Evolutionary conservation across 2,329 filamentous ascomycete genomes (phyloP).

Genomic region (Grosmannia serpens): DNA sequence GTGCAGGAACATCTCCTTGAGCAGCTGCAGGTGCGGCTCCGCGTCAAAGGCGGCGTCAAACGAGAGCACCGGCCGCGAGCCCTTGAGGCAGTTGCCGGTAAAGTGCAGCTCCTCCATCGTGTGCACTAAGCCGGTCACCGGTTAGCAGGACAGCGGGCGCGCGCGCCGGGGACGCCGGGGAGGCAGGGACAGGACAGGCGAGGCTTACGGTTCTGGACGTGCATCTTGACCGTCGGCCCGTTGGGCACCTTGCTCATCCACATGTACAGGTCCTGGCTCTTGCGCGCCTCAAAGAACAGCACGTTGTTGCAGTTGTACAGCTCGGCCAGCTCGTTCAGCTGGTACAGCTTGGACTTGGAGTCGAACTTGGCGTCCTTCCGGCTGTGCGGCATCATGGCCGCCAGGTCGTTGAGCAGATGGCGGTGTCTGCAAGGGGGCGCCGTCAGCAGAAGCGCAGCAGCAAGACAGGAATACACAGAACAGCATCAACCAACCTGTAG

Average conservation of each 20-base stretch:
- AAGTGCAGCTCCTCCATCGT: conserved; percentile 97
- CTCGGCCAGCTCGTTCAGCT: conserved; percentile 63
- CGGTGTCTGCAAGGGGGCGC: conserved; percentile 53
- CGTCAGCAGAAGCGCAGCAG: background rate
- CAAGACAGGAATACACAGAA: background rate
- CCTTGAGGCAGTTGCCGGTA: conserved; percentile 92
- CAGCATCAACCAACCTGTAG: conserved; percentile 47
- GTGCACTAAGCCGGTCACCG: conserved; percentile 51
- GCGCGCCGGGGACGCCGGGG: background rate
- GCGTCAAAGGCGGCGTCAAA: conserved; percentile 83
- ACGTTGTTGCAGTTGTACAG: conserved; percentile 84
- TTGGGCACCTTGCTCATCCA: conserved; percentile 91
- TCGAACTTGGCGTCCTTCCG: conserved; percentile 96
- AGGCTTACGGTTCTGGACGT: conserved; percentile 60
- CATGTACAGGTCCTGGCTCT: conserved; percentile 86
- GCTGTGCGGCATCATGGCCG: conserved; percentile 78
- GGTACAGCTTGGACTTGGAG: conserved; percentile 78
- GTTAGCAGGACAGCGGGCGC: no score
- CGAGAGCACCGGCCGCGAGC: conserved; percentile 78
- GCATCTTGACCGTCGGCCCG: conserved; percentile 50
- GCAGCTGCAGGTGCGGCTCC: conserved; percentile 65
- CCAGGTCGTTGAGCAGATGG: conserved; percentile 82
- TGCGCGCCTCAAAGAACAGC: conserved; percentile 90
- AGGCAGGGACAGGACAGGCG: background rate
- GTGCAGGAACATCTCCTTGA: conserved; percentile 84